phyloP scores from a whole-genome alignment of 2,329 filamentous ascomycete genomes.

The Sclerotiophoma versabilis region DNA sequence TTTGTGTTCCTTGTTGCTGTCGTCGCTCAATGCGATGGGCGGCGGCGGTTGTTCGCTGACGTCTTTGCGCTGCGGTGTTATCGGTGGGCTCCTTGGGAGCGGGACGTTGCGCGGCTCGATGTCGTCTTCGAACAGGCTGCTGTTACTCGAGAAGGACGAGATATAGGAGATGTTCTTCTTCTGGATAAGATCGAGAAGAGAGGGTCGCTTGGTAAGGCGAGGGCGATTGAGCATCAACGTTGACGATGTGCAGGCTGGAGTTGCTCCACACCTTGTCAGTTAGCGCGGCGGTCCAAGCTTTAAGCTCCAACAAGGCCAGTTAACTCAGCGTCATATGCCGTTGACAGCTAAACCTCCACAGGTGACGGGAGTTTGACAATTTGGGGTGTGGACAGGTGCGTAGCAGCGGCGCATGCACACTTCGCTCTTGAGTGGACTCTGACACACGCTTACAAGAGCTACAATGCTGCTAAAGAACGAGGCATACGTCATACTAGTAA shows the following conservation, averaged over 20 bases:
- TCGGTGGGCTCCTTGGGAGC: conserved; percentile 46
- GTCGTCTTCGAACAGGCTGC: conserved; percentile 34
- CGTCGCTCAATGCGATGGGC: conserved; percentile 30
- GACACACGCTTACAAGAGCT: conserved; percentile 15
- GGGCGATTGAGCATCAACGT: conserved; percentile 63
- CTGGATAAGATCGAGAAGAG: conserved; percentile 67
- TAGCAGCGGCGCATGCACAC: neutral
- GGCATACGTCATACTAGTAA: conserved; percentile 25
- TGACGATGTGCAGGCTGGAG: conserved; percentile 29
- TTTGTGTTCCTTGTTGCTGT: conserved; percentile 22
- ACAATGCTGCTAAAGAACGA: conserved; percentile 10
- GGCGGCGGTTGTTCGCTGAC: conserved; percentile 32
- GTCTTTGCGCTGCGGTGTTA: conserved; percentile 40
- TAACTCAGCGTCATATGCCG: conserved; percentile 16
- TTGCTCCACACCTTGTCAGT: conserved; percentile 18
- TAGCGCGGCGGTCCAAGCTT: conserved; percentile 15
- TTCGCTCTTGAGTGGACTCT: neutral
- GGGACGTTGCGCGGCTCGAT: conserved; percentile 41
- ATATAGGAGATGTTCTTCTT: conserved; percentile 57
- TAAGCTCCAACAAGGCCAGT: conserved; percentile 1
- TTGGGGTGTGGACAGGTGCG: neutral
- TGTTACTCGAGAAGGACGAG: conserved; percentile 45
- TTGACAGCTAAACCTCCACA: neutral
- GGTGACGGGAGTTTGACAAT: neutral
- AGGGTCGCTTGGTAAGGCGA: conserved; percentile 66